Evolutionary conservation across 2,329 filamentous ascomycete genomes (phyloP).

Genomic region (Acarospora socialis): DNA sequence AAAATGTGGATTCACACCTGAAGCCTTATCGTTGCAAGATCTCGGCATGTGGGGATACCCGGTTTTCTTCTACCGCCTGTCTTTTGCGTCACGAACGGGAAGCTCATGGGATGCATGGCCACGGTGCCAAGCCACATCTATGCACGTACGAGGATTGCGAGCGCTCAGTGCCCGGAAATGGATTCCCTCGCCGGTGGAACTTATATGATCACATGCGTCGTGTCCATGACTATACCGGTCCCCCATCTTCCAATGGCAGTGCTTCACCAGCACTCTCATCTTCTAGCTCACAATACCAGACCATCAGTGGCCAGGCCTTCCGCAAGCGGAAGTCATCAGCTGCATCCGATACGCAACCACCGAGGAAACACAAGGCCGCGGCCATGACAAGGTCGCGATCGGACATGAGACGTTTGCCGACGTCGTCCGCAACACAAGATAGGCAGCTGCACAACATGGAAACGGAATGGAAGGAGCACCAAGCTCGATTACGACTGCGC

Average conservation of each 20-base stretch:
- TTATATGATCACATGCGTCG: constrained; percentile 94
- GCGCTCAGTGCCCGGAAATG: constrained; percentile 64
- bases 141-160: constrained; percentile 84
- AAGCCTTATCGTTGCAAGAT: constrained; percentile 95
- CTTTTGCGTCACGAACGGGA: constrained; percentile 89
- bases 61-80: constrained; percentile 91
- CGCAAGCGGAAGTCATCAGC: no score
- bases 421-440: no score
- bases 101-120: constrained; percentile 88
- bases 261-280: constrained; percentile 10
- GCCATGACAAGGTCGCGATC: no score
- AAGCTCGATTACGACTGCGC: constrained; percentile 6
- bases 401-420: no score
- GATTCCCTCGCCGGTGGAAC: constrained; percentile 93
- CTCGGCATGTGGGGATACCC: constrained; percentile 64
- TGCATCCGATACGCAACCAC: no score
- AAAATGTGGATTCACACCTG: constrained; percentile 91
- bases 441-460: constrained; percentile 6
- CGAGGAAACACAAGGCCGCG: no score
- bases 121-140: constrained; percentile 81
- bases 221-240: constrained; percentile 51
- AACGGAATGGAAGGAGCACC: constrained; percentile 4
- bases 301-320: neutral
- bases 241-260: constrained; percentile 9
- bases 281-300: constrained; percentile 5